Evolutionary conservation across 257 asterid genomes (phyloP), one percentile per base, ranked within the genome.

Genomic region (Ehretia macrophylla): DNA sequence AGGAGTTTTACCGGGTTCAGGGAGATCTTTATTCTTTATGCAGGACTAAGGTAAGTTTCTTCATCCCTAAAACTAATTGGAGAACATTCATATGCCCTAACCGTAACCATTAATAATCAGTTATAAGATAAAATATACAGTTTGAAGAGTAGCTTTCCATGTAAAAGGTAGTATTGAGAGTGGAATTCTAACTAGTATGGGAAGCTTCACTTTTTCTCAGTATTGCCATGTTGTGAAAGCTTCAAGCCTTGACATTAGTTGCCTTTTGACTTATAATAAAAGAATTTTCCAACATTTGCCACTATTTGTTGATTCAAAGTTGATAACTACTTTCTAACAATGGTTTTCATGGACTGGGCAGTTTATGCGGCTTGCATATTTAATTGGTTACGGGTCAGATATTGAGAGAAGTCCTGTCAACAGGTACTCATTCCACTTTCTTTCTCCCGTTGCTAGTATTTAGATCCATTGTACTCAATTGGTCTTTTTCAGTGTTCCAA

Each of bases 291-390:
- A 21, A 0, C 21, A 16, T 49, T 16, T 17, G 17, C 27, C 20
- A 12, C 54, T 19, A 38, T 20, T 39, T 58, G 38, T 35, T 38
- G 32, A 47, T 37, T 47, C 20, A 8, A 5, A 32, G 45, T 67
- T 57, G 48, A 21, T 32, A 42, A 56, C 37, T 60, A 27, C 62
- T 69, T 68, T 52, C 57, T 32, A 27, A 40, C 42, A 68, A 76
- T 51, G 60, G 67, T 46, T 72, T 51, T 77, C 57, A 55, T 78
- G 50, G 59, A 72, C 78, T 61, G 76, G 74, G 79, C 95, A 93
- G 99, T 86, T 88, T 75, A 83, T 93, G 96, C 88, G 99, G 75
- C 88, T 93, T 65, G 99, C 96, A 8, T 85, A 93, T 77, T 73
- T 93, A 66, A 70, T 93, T 83, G 99, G 99, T 77, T 93, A 80